phyloP scores from a whole-genome alignment of 306 rosid genomes.

The Rosa rugosa region DNA sequence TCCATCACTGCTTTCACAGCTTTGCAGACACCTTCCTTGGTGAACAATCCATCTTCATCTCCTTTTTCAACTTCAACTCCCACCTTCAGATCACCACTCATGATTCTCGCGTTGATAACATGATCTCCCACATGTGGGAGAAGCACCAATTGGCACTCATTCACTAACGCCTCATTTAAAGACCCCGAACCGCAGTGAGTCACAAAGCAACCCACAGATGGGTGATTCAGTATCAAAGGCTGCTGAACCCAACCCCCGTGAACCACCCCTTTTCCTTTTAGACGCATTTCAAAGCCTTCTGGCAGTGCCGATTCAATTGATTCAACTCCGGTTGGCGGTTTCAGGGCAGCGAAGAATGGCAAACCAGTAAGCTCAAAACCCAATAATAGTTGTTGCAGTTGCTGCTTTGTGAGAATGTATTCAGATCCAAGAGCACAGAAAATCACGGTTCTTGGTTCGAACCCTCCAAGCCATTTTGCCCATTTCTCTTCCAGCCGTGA shows the following conservation, averaged over 20 bases:
- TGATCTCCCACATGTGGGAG: slow-evolving; percentile 59
- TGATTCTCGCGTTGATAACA: slow-evolving; percentile 47
- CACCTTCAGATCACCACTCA: slow-evolving; percentile 46
- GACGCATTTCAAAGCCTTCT: slow-evolving; percentile 48
- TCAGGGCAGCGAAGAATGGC: slow-evolving; percentile 57
- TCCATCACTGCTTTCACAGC: slow-evolving; percentile 45
- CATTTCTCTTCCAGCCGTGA: slow-evolving; percentile 45
- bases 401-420: slow-evolving; percentile 41
- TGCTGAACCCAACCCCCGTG: slow-evolving; percentile 69
- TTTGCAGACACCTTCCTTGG: slow-evolving; percentile 44
- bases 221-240: slow-evolving; percentile 54
- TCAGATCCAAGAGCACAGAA: slow-evolving; percentile 67
- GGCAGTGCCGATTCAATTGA: slow-evolving; percentile 52
- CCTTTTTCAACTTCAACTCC: slow-evolving; percentile 64
- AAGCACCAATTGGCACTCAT: slow-evolving; percentile 51
- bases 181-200: slow-evolving; percentile 82
- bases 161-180: slow-evolving; percentile 52
- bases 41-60: slow-evolving; percentile 57
- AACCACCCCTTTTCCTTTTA: slow-evolving; percentile 56
- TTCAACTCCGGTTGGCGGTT: slow-evolving; percentile 46
- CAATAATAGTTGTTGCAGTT: slow-evolving; percentile 51
- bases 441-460: slow-evolving; percentile 41
- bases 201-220: slow-evolving; percentile 78
- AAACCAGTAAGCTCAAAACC: slow-evolving; percentile 63
- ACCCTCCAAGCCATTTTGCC: slow-evolving; percentile 47